Evolutionary conservation across 768 basidiomycete genomes (phyloP), one percentile per base, ranked within the genome.

Genomic region (Hygrocybe coccinea): DNA sequence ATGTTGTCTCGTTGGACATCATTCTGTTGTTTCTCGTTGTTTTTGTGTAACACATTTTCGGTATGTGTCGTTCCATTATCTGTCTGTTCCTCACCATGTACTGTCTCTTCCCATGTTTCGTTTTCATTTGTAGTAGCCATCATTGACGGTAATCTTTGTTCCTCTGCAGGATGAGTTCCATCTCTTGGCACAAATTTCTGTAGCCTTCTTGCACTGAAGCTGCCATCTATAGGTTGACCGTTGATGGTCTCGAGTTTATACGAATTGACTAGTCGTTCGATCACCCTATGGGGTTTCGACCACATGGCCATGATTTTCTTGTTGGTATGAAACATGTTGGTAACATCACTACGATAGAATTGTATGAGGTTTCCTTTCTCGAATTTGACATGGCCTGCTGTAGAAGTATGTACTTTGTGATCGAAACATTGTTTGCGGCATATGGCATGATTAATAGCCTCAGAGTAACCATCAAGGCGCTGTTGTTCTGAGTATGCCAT

Each of bases 331-430:
- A 37, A n/a, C n/a, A n/a, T 37, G n/a, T 37, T 37, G 36, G 9
- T 37, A 9, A 37, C 9, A n/a, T 64, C 55, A 9, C 52, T 66
- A 15, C 62, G 29, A 15, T 66, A 64, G 1, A 75, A 59, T 53
- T 76, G 74, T n/a, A 72, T 69, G 1, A 75, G 61, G 9, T 70
- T 54, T 0, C 69, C 66, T 5, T 24, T n/a, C 2, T 52, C 12
- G 53, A 71, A 74, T 25, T 58, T 38, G 4, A 69, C 60, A 41
- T 62, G 62, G 0, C 62, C 58, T 4, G 57, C 39, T 19, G 35
- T 39, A 2, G 38, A 17, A 5, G 24, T 41, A 25, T 57, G 19
- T 1, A 72, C 60, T 1, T 44, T 50, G 21, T 50, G 52, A 50
- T 74, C 65, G 24, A 74, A 75, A 0, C 24, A 50, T 0, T 37